A percentile compares a stretch with the other conserved stretches of the same genome.
Conservation (phyloP, 2,329 filamentous ascomycete genomes). For the Curvularia sp. region DNA sequence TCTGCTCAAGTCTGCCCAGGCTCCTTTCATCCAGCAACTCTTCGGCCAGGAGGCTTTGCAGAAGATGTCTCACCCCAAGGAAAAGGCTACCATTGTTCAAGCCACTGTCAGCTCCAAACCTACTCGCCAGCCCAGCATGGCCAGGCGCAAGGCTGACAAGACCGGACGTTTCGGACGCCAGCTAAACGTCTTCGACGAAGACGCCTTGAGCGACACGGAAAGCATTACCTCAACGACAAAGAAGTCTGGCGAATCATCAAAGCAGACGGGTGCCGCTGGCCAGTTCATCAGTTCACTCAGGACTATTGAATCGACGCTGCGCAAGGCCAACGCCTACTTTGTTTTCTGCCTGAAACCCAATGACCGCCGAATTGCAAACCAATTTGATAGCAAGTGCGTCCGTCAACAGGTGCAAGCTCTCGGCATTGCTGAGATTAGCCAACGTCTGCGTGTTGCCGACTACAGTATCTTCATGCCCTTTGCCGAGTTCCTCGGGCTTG, state of each 20-base stretch:
- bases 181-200: conserved; percentile 54
- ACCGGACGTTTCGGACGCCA: conserved; percentile 56
- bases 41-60: conserved; percentile 97
- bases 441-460: conserved; percentile 88
- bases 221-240: conserved; percentile 54
- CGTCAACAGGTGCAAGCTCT: conserved; percentile 93
- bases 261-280: conserved; percentile 85
- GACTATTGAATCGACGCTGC: conserved; percentile 86
- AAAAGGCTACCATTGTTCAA: conserved; percentile 90
- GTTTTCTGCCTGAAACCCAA: conserved; percentile 98
- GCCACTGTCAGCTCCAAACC: conserved; percentile 96
- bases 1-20: conserved; percentile 86
- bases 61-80: conserved; percentile 90
- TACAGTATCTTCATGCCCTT: conserved; percentile 97
- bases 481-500: conserved; percentile 89
- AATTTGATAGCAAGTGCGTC: conserved; percentile 99
- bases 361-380: conserved; percentile 94
- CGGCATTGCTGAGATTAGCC: conserved; percentile 95
- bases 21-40: conserved; percentile 84
- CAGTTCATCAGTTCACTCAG: conserved; percentile 91
- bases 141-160: conserved; percentile 74
- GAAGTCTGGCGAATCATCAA: conserved; percentile 42
- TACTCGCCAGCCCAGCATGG: conserved; percentile 89
- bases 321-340: conserved; percentile 91
- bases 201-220: conserved; percentile 55